These are phyloP conservation scores for Apiospora sp. DNA, from an alignment of 2,329 filamentous ascomycete genomes.

Conservation along the genomic window DNA sequence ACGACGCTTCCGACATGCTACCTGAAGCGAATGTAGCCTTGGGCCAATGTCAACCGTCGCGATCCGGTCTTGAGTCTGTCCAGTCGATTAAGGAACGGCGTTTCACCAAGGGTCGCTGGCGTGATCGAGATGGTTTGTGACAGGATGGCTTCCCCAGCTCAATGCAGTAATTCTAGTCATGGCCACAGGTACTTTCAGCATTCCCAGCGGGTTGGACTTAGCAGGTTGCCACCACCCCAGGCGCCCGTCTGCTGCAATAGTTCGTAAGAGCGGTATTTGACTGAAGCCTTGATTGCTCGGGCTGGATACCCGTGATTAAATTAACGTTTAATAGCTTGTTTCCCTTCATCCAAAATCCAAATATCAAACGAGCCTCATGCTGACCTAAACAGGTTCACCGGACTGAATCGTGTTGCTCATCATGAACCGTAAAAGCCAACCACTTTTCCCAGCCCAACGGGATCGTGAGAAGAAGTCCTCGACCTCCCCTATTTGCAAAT, in stretches of 20 bases:
- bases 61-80: slow-evolving; percentile 19
- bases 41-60: slow-evolving; percentile 6
- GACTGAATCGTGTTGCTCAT: neutral
- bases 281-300: neutral
- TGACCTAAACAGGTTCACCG: neutral
- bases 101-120: slow-evolving; percentile 4
- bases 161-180: neutral
- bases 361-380: neutral
- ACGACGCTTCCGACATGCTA: slow-evolving; percentile 9
- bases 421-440: neutral
- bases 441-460: neutral
- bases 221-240: neutral
- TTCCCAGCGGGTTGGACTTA: neutral
- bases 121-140: neutral
- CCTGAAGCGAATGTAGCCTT: slow-evolving; percentile 14
- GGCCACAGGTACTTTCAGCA: slow-evolving; percentile 13
- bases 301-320: neutral
- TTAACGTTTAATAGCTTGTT: neutral
- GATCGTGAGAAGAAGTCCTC: neutral
- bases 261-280: neutral
- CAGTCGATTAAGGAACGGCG: neutral
- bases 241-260: neutral
- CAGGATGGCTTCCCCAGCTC: neutral
- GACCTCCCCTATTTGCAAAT: neutral
- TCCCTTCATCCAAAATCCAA: neutral